These are phyloP conservation scores for Rhizopogon salebrosus DNA, from an alignment of 768 basidiomycete genomes.

Conservation along the genomic window DNA sequence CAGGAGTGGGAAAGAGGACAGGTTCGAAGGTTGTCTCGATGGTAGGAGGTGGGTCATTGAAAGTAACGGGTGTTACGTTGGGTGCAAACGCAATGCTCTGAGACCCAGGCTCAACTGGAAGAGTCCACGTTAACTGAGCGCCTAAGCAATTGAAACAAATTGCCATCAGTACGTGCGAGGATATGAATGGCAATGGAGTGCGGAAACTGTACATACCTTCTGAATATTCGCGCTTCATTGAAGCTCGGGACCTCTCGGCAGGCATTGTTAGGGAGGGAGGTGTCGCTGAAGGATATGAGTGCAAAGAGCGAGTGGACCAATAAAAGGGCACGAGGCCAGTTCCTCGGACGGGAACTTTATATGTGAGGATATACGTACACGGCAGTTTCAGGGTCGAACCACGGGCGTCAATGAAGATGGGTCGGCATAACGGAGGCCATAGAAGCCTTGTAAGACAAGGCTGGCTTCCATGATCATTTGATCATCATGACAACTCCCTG, in stretches of 20 bases:
- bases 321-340: conserved; percentile 20
- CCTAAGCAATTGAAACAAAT: conserved; percentile 23
- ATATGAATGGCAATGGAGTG: neutral
- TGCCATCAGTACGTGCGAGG: conserved; percentile 7
- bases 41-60: conserved; percentile 40
- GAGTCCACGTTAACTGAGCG: conserved; percentile 42
- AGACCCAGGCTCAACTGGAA: conserved; percentile 35
- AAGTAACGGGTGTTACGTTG: conserved; percentile 54
- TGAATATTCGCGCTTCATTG: conserved; percentile 25
- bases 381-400: conserved; percentile 29
- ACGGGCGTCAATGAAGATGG: conserved; percentile 20
- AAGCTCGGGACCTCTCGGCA: conserved; percentile 38
- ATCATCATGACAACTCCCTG: conserved; percentile 10
- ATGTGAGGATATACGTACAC: conserved; percentile 27
- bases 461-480: conserved; percentile 10
- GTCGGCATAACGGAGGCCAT: conserved; percentile 25
- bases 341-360: conserved; percentile 22
- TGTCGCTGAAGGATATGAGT: conserved; percentile 16
- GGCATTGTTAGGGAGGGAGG: conserved; percentile 35
- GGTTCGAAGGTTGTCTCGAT: conserved; percentile 36
- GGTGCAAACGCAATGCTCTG: conserved; percentile 51
- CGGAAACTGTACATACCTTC: conserved; percentile 29
- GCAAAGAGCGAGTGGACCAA: conserved; percentile 14
- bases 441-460: conserved; percentile 21
- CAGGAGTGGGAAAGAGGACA: conserved; percentile 53